Evolutionary conservation across 495 filamentous ascomycete species (phyloP).

Genomic region (Staphylotrichum longicolle): DNA sequence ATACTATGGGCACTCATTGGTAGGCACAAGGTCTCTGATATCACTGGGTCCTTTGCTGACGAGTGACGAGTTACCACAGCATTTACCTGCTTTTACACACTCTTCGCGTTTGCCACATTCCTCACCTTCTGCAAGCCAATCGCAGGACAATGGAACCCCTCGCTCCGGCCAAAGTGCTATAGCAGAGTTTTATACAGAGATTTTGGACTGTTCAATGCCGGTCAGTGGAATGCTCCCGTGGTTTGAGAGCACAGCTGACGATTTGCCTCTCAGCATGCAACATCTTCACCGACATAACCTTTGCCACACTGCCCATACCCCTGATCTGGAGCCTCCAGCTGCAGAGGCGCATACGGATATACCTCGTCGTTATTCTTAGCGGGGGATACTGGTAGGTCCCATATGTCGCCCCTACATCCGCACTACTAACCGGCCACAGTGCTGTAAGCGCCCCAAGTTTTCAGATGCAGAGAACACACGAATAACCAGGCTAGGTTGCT

Average conservation of each 20-base stretch:
- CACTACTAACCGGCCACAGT: conserved; percentile 19
- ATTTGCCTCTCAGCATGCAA: conserved; percentile 35
- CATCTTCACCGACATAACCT: conserved; percentile 47
- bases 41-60: conserved; percentile 8
- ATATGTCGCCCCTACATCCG: not conserved
- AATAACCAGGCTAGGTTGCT: too few species aligned
- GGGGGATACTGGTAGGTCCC: conserved; percentile 42
- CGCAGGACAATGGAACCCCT: conserved; percentile 35
- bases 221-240: conserved; percentile 18
- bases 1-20: conserved; percentile 31
- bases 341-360: conserved; percentile 38
- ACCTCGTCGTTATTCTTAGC: conserved; percentile 44
- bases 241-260: not conserved
- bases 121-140: conserved; percentile 39
- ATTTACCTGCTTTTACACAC: conserved; percentile 37
- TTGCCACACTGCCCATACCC: conserved; percentile 46
- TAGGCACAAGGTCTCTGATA: conserved; percentile 10
- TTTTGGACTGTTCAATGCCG: conserved; percentile 42
- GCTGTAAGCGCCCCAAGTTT: conserved; percentile 6
- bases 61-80: conserved; percentile 18
- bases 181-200: conserved; percentile 32
- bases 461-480: too few species aligned
- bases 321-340: conserved; percentile 48
- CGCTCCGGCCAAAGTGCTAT: conserved; percentile 31
- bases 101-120: conserved; percentile 38